These are phyloP conservation scores for Boechera retrofracta DNA, from an alignment of 345 rosid genomes.

Conservation along the genomic window DNA sequence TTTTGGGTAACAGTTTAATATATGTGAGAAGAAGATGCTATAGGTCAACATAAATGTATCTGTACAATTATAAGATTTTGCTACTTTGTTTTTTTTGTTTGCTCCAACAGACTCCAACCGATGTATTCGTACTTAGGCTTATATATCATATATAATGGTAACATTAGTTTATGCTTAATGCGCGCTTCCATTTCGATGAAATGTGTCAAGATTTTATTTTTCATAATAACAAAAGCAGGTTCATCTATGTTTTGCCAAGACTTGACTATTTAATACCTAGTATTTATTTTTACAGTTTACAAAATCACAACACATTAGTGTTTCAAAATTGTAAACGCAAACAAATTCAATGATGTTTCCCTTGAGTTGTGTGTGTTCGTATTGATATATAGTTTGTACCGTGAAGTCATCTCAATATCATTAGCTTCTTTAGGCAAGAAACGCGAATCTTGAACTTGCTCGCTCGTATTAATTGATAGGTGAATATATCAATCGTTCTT, in stretches of 20 bases:
- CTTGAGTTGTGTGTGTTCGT: not conserved
- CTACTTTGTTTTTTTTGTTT: not conserved
- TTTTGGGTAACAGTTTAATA: not conserved
- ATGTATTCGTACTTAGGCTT: constrained; percentile 19
- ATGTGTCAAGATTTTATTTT: constrained; percentile 6
- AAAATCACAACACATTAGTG: not conserved
- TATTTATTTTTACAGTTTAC: not conserved
- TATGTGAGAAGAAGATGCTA: constrained; percentile 7
- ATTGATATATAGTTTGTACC: too few species aligned
- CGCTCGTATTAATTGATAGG: too few species aligned
- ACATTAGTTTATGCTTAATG: constrained; percentile 2
- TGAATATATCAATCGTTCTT: constrained; percentile 1
- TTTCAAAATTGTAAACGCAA: too few species aligned
- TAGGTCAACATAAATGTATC: constrained; percentile 11
- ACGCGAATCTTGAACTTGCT: not conserved
- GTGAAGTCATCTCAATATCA: too few species aligned
- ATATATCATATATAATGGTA: not conserved
- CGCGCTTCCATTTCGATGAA: not conserved
- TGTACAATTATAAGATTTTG: not conserved
- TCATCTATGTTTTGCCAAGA: not conserved
- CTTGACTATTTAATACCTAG: not conserved
- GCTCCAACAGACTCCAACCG: constrained; percentile 18
- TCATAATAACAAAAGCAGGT: not conserved
- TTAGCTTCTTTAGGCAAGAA: too few species aligned
- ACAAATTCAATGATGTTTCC: too few species aligned